Conservation (phyloP, 2,329 filamentous ascomycete species). For the Apiospora sp. region DNA sequence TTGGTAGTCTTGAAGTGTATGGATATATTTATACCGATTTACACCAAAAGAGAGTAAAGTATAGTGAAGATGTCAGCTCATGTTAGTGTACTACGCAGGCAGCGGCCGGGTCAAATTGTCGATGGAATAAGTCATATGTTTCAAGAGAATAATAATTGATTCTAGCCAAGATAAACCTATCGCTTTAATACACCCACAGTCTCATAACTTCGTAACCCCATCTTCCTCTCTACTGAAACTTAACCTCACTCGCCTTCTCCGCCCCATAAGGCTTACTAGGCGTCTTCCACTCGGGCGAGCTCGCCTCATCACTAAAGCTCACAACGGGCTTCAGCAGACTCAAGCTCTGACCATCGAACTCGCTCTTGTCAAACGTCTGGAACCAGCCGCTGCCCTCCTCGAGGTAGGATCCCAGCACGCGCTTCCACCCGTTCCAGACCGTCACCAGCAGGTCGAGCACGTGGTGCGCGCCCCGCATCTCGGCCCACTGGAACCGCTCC, state of each 20-base stretch:
- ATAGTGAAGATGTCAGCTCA: no score
- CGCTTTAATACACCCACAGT: not conserved
- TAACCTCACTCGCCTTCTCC: constrained; percentile 27
- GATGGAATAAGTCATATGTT: not conserved
- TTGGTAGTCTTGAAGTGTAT: no score
- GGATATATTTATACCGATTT: no score
- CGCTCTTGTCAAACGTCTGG: constrained; percentile 36
- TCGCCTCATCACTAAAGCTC: constrained; percentile 32
- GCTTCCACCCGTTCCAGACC: constrained; percentile 37
- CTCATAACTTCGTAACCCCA: constrained; percentile 13
- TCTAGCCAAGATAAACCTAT: not conserved
- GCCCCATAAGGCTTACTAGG: constrained; percentile 36
- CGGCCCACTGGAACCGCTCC: constrained; percentile 37
- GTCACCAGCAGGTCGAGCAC: constrained; percentile 37
- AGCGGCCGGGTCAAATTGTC: not conserved
- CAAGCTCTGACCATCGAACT: constrained; percentile 34
- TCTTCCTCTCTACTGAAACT: not conserved
- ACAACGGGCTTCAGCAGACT: constrained; percentile 38
- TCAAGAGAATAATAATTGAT: not conserved
- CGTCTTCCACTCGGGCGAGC: constrained; percentile 33
- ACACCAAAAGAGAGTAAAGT: no score
- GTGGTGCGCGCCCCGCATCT: constrained; percentile 39
- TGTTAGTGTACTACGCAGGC: no score
- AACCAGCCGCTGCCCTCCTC: constrained; percentile 36
- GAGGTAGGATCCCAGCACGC: constrained; percentile 33